phyloP scores from a whole-genome alignment of 2,329 filamentous ascomycete genomes.

The Ophiostoma novo-ulmi region DNA sequence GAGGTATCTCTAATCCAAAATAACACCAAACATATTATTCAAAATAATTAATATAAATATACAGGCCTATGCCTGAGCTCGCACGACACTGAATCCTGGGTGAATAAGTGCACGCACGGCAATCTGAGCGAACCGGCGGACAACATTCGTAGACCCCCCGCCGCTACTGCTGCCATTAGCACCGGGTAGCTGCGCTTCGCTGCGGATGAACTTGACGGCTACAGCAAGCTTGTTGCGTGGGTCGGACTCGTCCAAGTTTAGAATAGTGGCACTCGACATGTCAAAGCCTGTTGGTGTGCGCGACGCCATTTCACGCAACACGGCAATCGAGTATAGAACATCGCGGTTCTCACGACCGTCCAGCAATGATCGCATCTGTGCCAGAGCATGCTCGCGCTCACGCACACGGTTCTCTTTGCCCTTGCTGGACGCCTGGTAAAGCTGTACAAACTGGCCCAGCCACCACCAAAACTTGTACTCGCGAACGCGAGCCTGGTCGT shows the following conservation, averaged over 20 bases:
- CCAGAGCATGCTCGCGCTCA: constrained; percentile 60
- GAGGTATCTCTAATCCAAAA: background rate
- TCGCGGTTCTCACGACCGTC: constrained; percentile 82
- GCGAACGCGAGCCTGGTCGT: constrained; percentile 51
- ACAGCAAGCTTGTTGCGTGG: constrained; percentile 62
- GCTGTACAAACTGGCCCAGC: constrained; percentile 64
- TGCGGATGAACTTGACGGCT: constrained; percentile 63
- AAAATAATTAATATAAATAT: background rate
- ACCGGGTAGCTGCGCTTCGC: constrained; percentile 50
- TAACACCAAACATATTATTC: background rate
- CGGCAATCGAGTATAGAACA: constrained; percentile 81
- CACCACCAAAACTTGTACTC: constrained; percentile 79
- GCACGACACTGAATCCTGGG: constrained; percentile 45
- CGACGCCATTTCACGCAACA: constrained; percentile 69
- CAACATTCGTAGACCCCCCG: constrained; percentile 69
- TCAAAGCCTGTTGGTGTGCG: constrained; percentile 44
- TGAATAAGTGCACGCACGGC: constrained; percentile 56
- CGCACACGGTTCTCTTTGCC: constrained; percentile 42
- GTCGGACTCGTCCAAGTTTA: constrained; percentile 53
- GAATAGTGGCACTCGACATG: constrained; percentile 48
- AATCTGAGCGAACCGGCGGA: constrained; percentile 64
- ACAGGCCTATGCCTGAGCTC: background rate
- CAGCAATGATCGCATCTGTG: constrained; percentile 62
- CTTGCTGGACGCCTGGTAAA: constrained; percentile 44
- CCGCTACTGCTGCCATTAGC: constrained; percentile 28